Base-by-base conservation (phyloP, 441 rosid genomes). In the Aquilaria agallochum region DNA sequence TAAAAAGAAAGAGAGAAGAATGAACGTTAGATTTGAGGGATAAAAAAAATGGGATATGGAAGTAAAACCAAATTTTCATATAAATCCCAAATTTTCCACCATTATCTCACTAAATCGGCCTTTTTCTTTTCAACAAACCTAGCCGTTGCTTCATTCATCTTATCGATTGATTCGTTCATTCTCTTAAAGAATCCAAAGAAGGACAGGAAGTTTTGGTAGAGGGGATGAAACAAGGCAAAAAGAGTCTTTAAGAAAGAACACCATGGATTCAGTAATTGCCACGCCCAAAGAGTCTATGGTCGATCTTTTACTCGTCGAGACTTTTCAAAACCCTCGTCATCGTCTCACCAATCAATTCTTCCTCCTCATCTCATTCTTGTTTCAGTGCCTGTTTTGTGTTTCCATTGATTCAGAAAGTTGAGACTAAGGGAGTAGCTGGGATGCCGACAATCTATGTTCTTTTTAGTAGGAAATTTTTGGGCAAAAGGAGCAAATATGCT, bases 231-330 rank as follows among this genome's bases (percentile, higher is more conserved):
- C 31, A 20, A 20, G 20, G 20, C 20, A 20, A 20, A 34, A 55
- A 31, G 59, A 14, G 56, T 59, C 20, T 20, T 20, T 53, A 57
- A 55, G 56, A 12, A 47, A 58, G 32, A 65, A 62, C 53, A 12
- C 67, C 62, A 83, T 66, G 80, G 80, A 81, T 58, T 60, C 83
- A 6, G 40, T 63, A 1, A 44, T 56, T 46, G 12, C 60, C 47
- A 46, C 44, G 5, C 54, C 53, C 2, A 86, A 79, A 70, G 95
- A 88, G 68, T 83, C 86, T 50, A 77, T 75, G 80, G 90, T 90
- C 64, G 97, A 93, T 77, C 85, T 93, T 65, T 90, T 93, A 76
- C 73, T 93, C 55, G 81, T 90, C 45, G 98, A 90, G 83, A 95
- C 97, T 68, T 84, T 93, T 47, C 95, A 83, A 65, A 90, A 87